These are phyloP conservation scores for Protomyces gravidus DNA, from an alignment of 1,139 yeast species.

Conservation along the genomic window DNA sequence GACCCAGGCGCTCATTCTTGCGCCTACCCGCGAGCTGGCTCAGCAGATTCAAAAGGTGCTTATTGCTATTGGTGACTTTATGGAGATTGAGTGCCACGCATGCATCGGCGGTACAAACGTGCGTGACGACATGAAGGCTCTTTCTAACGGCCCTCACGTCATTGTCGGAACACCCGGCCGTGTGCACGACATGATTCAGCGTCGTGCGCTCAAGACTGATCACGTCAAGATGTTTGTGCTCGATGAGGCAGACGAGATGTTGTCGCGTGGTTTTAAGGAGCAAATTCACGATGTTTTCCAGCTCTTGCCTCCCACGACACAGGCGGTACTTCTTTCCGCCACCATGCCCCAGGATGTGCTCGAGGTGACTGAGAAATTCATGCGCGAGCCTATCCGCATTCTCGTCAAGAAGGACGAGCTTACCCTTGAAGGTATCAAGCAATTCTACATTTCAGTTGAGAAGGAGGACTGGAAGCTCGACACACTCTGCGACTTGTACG, in stretches of 20 bases:
- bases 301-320: conserved; percentile 88
- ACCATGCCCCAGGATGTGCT: conserved; percentile 97
- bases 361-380: conserved; percentile 94
- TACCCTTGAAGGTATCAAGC: conserved; percentile 97
- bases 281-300: conserved; percentile 96
- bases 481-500: conserved; percentile 94
- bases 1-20: conserved; percentile 64
- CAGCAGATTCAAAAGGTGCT: conserved; percentile 96
- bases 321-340: conserved; percentile 93
- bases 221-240: conserved; percentile 92
- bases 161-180: conserved; percentile 99
- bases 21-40: conserved; percentile 99
- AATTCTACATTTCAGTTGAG: conserved; percentile 91
- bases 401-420: conserved; percentile 97
- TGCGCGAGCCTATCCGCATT: conserved; percentile 95
- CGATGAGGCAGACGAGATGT: conserved; percentile 99
- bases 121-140: conserved; percentile 85
- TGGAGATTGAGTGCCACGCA: conserved; percentile 92
- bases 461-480: conserved; percentile 90
- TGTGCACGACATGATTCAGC: conserved; percentile 94
- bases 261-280: conserved; percentile 93
- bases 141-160: conserved; percentile 88
- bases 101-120: conserved; percentile 98
- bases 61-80: conserved; percentile 85
- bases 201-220: conserved; percentile 85